Evolutionary conservation across 2,329 filamentous ascomycete genomes (phyloP).

Genomic region (Periconia sp.): DNA sequence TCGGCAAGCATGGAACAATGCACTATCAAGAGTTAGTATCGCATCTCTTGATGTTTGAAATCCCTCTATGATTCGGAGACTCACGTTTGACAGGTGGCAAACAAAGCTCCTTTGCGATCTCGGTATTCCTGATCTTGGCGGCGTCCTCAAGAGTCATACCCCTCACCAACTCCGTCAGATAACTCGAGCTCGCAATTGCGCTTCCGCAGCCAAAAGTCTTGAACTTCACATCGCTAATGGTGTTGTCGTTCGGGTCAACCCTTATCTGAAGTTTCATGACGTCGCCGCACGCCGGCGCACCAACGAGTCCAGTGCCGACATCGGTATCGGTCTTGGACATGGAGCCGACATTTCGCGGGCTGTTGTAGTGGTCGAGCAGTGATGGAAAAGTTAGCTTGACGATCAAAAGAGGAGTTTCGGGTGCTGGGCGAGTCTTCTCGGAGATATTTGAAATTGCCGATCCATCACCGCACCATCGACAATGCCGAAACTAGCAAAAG

Average conservation of each 20-base stretch:
- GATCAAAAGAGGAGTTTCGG: conserved; percentile 13
- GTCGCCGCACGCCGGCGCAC: conserved; percentile 88
- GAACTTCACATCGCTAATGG: conserved; percentile 94
- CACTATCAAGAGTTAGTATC: conserved; percentile 57
- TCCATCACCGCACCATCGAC: conserved; percentile 15
- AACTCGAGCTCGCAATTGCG: conserved; percentile 92
- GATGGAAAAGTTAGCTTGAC: conserved; percentile 49
- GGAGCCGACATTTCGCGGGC: conserved; percentile 78
- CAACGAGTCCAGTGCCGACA: conserved; percentile 89
- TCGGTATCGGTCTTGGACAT: conserved; percentile 80
- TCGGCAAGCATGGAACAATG: conserved; percentile 94
- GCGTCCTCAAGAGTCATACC: conserved; percentile 98
- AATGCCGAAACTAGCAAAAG: conserved; percentile 1
- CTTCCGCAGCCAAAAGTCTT: conserved; percentile 97
- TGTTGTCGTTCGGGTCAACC: conserved; percentile 85
- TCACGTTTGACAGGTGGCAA: conserved; percentile 85
- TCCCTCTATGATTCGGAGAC: too few relatives aligned
- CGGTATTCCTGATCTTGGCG: conserved; percentile 89
- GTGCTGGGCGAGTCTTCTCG: conserved; percentile 8
- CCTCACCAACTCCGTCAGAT: conserved; percentile 90
- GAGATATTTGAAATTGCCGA: conserved; percentile 6
- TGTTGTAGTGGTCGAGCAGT: conserved; percentile 81
- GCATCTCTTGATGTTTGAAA: conserved; percentile 2
- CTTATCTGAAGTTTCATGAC: conserved; percentile 95
- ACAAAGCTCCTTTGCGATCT: conserved; percentile 96